Conservation (phyloP, 306 rosid species). For the Lagenaria siceraria region DNA sequence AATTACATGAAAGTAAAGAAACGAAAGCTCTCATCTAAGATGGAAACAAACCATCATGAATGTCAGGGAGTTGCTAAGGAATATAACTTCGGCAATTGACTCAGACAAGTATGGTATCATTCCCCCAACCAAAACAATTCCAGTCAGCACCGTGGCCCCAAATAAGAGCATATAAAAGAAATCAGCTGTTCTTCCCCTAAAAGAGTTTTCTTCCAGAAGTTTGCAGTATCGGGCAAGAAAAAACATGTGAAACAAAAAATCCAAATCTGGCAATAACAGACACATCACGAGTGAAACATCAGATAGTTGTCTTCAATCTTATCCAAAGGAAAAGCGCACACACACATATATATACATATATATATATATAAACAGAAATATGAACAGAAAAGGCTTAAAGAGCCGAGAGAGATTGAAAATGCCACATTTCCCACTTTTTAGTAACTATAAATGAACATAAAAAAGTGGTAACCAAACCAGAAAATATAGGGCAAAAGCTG, state of each 20-base stretch:
- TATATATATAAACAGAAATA: not conserved
- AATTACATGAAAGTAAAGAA: not conserved
- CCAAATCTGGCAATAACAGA: conserved; percentile 58
- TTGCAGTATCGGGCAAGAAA: conserved; percentile 97
- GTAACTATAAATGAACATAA: not conserved
- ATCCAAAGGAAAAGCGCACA: not conserved
- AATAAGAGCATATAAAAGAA: conserved; percentile 92
- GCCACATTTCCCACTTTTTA: not conserved
- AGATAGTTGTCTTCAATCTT: conserved; percentile 1
- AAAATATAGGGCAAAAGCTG: not conserved
- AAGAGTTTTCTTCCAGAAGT: conserved; percentile 96
- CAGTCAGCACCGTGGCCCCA: conserved; percentile 83
- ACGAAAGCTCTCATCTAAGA: not conserved
- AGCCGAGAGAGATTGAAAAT: not conserved
- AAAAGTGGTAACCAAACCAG: not conserved
- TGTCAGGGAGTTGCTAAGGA: conserved; percentile 91
- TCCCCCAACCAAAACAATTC: conserved; percentile 85
- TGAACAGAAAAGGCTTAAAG: not conserved
- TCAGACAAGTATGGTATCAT: conserved; percentile 84
- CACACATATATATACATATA: not conserved
- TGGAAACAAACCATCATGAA: conserved; percentile 76
- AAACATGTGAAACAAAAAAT: conserved; percentile 97
- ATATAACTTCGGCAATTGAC: conserved; percentile 78
- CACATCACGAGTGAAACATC: not conserved
- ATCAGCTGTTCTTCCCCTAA: conserved; percentile 92